These are phyloP conservation scores for Lolium perenne DNA, from an alignment of 176 grass and related monocot genomes.

Conservation along the genomic window DNA sequence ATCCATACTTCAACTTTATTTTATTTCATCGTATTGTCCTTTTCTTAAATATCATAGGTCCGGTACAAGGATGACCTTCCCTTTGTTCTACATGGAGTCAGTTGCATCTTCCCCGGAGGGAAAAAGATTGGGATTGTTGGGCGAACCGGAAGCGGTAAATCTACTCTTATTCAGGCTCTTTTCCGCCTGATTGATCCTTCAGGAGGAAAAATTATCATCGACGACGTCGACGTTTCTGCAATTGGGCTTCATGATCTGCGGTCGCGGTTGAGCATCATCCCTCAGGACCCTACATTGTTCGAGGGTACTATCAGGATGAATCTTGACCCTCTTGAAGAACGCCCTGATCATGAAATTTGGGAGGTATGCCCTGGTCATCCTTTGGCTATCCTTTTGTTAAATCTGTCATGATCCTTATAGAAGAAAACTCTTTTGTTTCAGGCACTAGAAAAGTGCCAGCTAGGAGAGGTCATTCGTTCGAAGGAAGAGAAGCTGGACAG, in stretches of 20 bases:
- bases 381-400: slow-evolving; percentile 32
- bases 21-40: slow-evolving; percentile 16
- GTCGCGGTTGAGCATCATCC: slow-evolving; percentile 90
- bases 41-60: slow-evolving; percentile 55
- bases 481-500: slow-evolving; percentile 80
- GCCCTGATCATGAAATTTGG: slow-evolving; percentile 85
- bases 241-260: slow-evolving; percentile 95
- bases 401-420: slow-evolving; percentile 28
- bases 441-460: slow-evolving; percentile 96
- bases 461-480: slow-evolving; percentile 78
- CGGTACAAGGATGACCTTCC: slow-evolving; percentile 94
- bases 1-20: background rate
- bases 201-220: slow-evolving; percentile 83
- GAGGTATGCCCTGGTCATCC: slow-evolving; percentile 55
- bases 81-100: slow-evolving; percentile 79
- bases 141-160: slow-evolving; percentile 99
- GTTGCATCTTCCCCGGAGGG: slow-evolving; percentile 83
- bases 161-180: slow-evolving; percentile 97
- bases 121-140: slow-evolving; percentile 98
- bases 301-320: slow-evolving; percentile 95
- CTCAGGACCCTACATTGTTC: slow-evolving; percentile 95
- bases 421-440: slow-evolving; percentile 40
- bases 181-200: slow-evolving; percentile 92
- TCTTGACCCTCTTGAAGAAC: slow-evolving; percentile 90
- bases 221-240: slow-evolving; percentile 68